Percentiles rank a stretch among this genome's conserved stretches.
Conservation (phyloP, 176 grass and related monocot species). For the Eragrostis nindensis region DNA sequence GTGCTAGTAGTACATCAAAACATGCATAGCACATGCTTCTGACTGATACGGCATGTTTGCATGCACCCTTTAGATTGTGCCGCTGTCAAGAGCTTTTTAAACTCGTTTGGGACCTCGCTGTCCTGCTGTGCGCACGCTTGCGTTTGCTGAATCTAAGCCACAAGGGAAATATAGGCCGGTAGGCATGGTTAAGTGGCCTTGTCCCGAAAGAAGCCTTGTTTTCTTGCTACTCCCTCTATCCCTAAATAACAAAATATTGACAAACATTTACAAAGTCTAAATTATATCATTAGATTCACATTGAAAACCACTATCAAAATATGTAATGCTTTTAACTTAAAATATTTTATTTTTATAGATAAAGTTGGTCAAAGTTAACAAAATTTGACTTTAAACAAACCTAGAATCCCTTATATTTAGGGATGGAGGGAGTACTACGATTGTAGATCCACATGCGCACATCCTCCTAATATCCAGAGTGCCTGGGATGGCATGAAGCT, state of each 20-base stretch:
- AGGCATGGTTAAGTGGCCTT: conserved; percentile 24
- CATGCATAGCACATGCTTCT: background rate
- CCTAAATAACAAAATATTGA: too few species aligned
- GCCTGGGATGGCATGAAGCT: background rate
- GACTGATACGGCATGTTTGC: background rate
- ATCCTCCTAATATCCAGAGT: conserved; percentile 1
- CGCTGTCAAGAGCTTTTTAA: background rate
- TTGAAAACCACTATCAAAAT: too few species aligned
- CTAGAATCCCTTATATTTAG: too few species aligned
- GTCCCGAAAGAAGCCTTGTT: conserved; percentile 32
- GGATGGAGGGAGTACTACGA: too few species aligned
- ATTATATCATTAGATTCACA: too few species aligned
- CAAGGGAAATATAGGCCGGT: background rate
- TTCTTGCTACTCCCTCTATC: too few species aligned
- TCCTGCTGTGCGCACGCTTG: conserved; percentile 25
- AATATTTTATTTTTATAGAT: too few species aligned
- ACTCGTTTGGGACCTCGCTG: conserved; percentile 30
- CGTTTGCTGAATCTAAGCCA: conserved; percentile 35
- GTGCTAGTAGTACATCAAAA: conserved; percentile 6
- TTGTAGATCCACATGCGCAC: conserved; percentile 20
- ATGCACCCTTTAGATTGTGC: background rate
- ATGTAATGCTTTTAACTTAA: too few species aligned
- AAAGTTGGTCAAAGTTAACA: too few species aligned
- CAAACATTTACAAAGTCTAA: too few species aligned
- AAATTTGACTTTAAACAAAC: too few species aligned